Percentiles rank a stretch among this genome's conserved stretches.
These are phyloP conservation scores for Striga hermonthica DNA, from an alignment of 305 asterid species.

Conservation along the genomic window DNA sequence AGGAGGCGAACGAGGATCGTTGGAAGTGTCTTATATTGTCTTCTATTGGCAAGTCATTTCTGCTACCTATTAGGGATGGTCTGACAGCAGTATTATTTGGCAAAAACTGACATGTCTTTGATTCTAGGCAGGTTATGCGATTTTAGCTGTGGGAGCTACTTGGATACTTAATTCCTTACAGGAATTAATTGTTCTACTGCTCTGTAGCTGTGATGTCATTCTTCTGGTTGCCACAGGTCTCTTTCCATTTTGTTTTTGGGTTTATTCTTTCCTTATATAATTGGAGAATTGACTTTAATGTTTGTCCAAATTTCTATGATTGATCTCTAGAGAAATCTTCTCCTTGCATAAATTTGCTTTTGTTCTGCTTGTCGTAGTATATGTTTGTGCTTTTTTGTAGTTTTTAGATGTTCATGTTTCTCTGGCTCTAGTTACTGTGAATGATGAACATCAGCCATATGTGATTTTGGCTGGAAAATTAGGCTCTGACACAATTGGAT, in stretches of 20 bases:
- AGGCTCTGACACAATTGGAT: constrained; percentile 9
- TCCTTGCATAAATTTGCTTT: constrained; percentile 19
- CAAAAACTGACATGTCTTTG: constrained; percentile 38
- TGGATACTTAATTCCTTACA: constrained; percentile 60
- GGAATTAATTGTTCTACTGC: constrained; percentile 57
- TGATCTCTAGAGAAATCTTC: constrained; percentile 13
- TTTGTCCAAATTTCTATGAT: constrained; percentile 17
- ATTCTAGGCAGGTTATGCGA: constrained; percentile 93
- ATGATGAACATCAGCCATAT: constrained; percentile 21
- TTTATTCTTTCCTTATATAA: constrained; percentile 10
- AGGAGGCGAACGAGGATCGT: constrained; percentile 72
- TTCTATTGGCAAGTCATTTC: constrained; percentile 70
- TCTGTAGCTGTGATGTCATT: constrained; percentile 76
- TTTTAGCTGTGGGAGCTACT: constrained; percentile 76
- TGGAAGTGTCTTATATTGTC: constrained; percentile 78
- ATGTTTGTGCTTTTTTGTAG: background rate
- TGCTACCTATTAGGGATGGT: constrained; percentile 12
- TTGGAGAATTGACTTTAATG: background rate
- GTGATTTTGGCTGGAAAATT: background rate
- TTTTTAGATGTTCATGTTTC: background rate
- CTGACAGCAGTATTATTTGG: constrained; percentile 21
- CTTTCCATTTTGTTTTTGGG: constrained; percentile 25
- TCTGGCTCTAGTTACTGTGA: background rate
- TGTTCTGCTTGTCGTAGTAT: constrained; percentile 11
- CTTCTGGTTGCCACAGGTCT: constrained; percentile 79